A percentile compares a stretch with the other conserved stretches of the same genome.
phyloP scores from a whole-genome alignment of 164 flowering plant species.

The Macadamia integrifolia region DNA sequence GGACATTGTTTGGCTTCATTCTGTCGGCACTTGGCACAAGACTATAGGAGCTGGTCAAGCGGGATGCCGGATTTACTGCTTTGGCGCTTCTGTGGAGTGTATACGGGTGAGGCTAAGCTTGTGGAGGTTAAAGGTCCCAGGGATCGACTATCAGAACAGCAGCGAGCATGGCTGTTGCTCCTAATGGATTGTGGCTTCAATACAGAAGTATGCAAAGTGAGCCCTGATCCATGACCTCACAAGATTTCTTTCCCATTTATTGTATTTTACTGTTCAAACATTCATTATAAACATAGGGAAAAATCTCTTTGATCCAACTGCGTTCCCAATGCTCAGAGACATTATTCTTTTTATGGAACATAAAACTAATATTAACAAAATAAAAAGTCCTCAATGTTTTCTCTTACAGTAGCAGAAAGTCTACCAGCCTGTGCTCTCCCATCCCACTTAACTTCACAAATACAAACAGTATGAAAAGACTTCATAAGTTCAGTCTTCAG shows the following conservation, averaged over 20 bases:
- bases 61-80: constrained; percentile 95
- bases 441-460: too few species aligned
- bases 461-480: too few species aligned
- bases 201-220: constrained; percentile 78
- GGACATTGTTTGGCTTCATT: constrained; percentile 68
- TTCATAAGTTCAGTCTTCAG: too few species aligned
- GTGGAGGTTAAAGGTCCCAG: constrained; percentile 93
- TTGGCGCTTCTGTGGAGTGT: constrained; percentile 72
- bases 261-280: not conserved
- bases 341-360: too few species aligned
- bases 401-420: too few species aligned
- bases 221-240: constrained; percentile 22
- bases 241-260: not conserved
- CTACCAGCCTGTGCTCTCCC: too few species aligned
- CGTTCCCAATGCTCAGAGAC: too few species aligned
- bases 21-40: constrained; percentile 78
- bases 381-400: too few species aligned
- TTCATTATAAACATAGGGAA: not conserved
- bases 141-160: constrained; percentile 92
- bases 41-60: constrained; percentile 84
- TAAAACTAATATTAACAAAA: too few species aligned
- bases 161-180: constrained; percentile 80
- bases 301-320: too few species aligned
- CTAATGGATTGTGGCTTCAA: constrained; percentile 82
- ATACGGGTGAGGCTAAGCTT: constrained; percentile 87